phyloP scores from a whole-genome alignment of 2,329 filamentous ascomycete genomes.

The Pseudopyrenochaeta lycopersici region DNA sequence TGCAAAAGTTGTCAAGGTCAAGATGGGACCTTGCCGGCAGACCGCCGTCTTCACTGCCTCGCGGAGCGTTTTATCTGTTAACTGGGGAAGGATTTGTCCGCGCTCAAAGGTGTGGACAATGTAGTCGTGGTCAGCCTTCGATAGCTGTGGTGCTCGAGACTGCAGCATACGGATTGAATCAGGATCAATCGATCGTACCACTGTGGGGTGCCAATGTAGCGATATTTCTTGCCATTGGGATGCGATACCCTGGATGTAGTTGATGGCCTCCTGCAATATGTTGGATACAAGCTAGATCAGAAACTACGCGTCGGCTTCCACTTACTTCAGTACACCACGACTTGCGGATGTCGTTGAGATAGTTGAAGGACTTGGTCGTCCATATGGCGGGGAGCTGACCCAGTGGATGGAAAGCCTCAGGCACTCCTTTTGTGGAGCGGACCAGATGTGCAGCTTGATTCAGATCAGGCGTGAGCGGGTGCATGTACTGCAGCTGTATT shows the following conservation, averaged over 20 bases:
- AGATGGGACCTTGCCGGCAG: constrained; percentile 3
- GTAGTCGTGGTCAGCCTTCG: not conserved
- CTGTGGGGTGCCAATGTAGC: not conserved
- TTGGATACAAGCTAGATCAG: not conserved
- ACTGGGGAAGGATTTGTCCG: not conserved
- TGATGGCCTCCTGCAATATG: not conserved
- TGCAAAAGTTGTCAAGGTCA: constrained; percentile 6
- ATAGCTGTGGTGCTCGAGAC: constrained; percentile 2
- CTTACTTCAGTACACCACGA: constrained; percentile 4
- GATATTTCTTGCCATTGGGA: constrained; percentile 2
- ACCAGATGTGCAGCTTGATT: not conserved
- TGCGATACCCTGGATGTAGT: constrained; percentile 3
- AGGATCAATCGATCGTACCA: not conserved
- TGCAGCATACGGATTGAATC: not conserved
- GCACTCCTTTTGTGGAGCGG: not conserved
- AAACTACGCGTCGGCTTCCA: not conserved
- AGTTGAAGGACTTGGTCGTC: constrained; percentile 3
- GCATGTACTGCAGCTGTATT: not conserved
- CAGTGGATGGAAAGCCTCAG: not conserved
- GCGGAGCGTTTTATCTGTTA: constrained; percentile 1
- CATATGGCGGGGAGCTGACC: constrained; percentile 1
- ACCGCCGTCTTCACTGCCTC: not conserved
- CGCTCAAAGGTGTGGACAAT: not conserved
- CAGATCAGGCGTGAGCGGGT: not conserved
- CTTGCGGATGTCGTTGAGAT: constrained; percentile 4